Evolutionary conservation across 495 filamentous ascomycete species (phyloP), one percentile per base, ranked within the genome.

Genomic region (Penicillium coprophilum): DNA sequence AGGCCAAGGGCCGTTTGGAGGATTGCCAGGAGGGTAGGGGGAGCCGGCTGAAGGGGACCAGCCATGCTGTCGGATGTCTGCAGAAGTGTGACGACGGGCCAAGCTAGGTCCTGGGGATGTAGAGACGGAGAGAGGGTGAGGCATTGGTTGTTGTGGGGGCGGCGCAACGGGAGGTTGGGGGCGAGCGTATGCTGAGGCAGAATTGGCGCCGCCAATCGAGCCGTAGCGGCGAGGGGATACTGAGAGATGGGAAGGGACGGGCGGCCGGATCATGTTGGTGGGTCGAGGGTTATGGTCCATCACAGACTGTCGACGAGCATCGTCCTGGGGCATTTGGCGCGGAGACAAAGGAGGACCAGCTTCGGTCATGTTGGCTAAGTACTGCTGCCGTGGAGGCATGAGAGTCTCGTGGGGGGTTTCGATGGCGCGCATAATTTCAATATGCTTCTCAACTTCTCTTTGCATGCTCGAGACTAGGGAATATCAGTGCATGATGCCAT

Each of bases 51-150:
- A 67, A 15, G 84, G 80, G 60, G 88, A 85, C 94, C 94, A 97
- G 49, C 90, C 90, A 61, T 89, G 88, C 39, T 89, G 85, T 28
- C 94, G 89, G 60, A 98, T 97, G 63, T 98, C 94, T 51, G 94
- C 94, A 46, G 93, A 94, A 2, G 94, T 98, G 71, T 98, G 94
- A 41, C 94, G 85, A 20, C 94, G 86, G 30, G 86, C 81, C 32
- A 97, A 77, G 62, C 86, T 88, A 49, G 85, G 75, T 0, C 77
- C 82, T 11, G 89, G 87, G 23, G 90, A 89, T 24, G 91, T 87
- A 28, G 89, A 82, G 19, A 88, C 85, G 1, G 91, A 83, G 41
- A 96, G 78, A 46, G 91, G 90, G 68, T 95, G 91, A 24, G 87
- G 86, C 21, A 78, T 79, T 19, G 86, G 82, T 41, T 79, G 82